Evolutionary conservation across 495 filamentous ascomycete species (phyloP).

Genomic region (Cercophora newfieldiana): DNA sequence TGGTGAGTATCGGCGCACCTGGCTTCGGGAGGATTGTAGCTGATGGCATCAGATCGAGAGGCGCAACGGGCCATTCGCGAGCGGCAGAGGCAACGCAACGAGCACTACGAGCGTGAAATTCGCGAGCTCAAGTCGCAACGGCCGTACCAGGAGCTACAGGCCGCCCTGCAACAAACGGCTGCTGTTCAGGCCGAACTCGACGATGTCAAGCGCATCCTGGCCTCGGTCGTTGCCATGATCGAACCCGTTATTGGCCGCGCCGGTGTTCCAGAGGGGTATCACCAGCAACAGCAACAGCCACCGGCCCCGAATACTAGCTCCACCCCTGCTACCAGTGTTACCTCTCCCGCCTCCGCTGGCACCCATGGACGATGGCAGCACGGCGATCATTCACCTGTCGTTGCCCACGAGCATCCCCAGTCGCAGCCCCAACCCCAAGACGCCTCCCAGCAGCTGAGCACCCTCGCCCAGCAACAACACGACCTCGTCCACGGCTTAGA

Average conservation of each 20-base stretch:
- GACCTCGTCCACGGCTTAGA: slow-evolving; percentile 57
- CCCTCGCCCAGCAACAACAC: slow-evolving; percentile 54
- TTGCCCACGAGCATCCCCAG: slow-evolving; percentile 2
- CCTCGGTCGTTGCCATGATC: slow-evolving; percentile 60
- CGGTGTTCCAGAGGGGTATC: slow-evolving; percentile 5
- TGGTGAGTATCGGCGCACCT: slow-evolving; percentile 39
- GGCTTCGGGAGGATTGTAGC: background rate
- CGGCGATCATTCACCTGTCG: slow-evolving; percentile 23
- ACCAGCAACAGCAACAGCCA: slow-evolving; percentile 20
- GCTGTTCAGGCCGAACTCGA: slow-evolving; percentile 68
- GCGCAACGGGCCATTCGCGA: slow-evolving; percentile 81
- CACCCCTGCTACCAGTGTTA: slow-evolving; percentile 31
- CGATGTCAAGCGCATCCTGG: slow-evolving; percentile 63
- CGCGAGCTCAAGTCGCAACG: slow-evolving; percentile 61
- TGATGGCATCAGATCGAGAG: slow-evolving; percentile 58
- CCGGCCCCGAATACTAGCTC: slow-evolving; percentile 31
- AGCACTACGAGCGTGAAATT: slow-evolving; percentile 53
- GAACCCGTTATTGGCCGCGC: slow-evolving; percentile 53
- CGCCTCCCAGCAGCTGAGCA: slow-evolving; percentile 23
- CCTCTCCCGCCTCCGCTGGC: slow-evolving; percentile 38
- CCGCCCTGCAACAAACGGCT: slow-evolving; percentile 67
- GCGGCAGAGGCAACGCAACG: slow-evolving; percentile 72
- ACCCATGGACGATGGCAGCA: slow-evolving; percentile 26
- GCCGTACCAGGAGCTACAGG: slow-evolving; percentile 76
- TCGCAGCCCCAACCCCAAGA: background rate